Base-by-base conservation (phyloP, 2,329 filamentous ascomycete genomes). In the Lachnellula subtilissima region DNA sequence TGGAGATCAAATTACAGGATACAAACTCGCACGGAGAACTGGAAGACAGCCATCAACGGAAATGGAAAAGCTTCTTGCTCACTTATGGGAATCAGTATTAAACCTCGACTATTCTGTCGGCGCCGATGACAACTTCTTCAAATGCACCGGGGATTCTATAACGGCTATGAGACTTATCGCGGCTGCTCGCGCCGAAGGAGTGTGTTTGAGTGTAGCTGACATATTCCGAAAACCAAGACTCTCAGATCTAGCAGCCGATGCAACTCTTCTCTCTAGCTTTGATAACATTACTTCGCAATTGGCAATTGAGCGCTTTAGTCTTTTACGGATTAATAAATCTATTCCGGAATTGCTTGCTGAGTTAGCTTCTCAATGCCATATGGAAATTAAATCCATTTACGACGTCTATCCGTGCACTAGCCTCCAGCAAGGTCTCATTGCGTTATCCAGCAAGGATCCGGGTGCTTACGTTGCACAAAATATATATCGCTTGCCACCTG, bases 101-200 rank as follows among this genome's bases (percentile, higher is more conserved):
- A 43, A 48, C 7, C 23, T 52, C 23, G 52, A 56, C 17, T 28
- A 50, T 14, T 68, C 65, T 0, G 43, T 55, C 42, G 53, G 56
- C 17, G 19, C 63, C 0, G 66, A 65, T 12, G 72, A 74, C 56
- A 74, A 69, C 52, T 78, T 78, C 66, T 76, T 78, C 48, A 67
- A 70, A 19, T 64, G 77, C 4, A 76, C 76, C 11, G 76, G 76
- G n/a, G 75, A 78, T 49, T 78, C 76, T 0, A 70, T 78, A 8
- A 60, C 69, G 3, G 76, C 75, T 0, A 78, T 78, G 73, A 48
- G 46, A 7, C 37, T 59, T 19, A 68, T 72, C 1, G 75, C 79
- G n/a, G 47, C 35, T 39, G 54, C 50, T 15, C 49, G 55, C 4
- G 11, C 23, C 8, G 11, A 48, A 32, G 71, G 71, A 1, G 56